Conservation (phyloP, 163 green algal species). For the Prototheca cutis region DNA sequence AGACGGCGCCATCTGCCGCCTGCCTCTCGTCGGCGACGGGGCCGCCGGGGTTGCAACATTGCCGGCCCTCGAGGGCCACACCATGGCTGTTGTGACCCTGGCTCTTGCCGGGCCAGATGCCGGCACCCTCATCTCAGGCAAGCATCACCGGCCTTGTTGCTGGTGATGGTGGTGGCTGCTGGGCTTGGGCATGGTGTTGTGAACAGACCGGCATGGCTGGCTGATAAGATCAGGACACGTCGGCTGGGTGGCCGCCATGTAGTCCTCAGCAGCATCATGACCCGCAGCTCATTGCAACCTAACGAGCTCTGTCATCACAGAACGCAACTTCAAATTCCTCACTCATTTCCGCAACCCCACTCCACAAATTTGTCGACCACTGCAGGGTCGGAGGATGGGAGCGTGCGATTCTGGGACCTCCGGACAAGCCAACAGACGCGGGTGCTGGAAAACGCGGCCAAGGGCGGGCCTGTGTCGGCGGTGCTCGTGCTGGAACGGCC, state of each 20-base stretch:
- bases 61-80: conserved; percentile 19
- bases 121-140: background rate
- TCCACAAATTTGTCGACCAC: background rate
- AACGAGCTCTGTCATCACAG: too few relatives aligned
- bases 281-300: too few relatives aligned
- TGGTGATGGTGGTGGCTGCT: background rate
- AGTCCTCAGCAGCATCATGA: too few relatives aligned
- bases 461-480: conserved; percentile 32
- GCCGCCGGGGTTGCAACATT: conserved; percentile 1
- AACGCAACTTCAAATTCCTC: too few relatives aligned
- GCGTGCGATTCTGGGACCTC: conserved; percentile 58
- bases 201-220: too few relatives aligned
- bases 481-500: conserved; percentile 47
- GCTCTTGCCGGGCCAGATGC: conserved; percentile 7
- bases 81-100: conserved; percentile 17
- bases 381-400: conserved; percentile 53
- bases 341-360: too few relatives aligned
- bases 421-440: conserved; percentile 47
- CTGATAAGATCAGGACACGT: too few relatives aligned
- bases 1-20: conserved; percentile 57
- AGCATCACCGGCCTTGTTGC: conserved; percentile 11
- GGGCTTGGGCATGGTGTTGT: too few relatives aligned
- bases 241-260: too few relatives aligned
- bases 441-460: conserved; percentile 25
- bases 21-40: conserved; percentile 19